A percentile compares a stretch with the other conserved stretches of the same genome.
These are phyloP conservation scores for Daldinia childiae DNA, from an alignment of 495 filamentous ascomycete genomes.

Conservation along the genomic window DNA sequence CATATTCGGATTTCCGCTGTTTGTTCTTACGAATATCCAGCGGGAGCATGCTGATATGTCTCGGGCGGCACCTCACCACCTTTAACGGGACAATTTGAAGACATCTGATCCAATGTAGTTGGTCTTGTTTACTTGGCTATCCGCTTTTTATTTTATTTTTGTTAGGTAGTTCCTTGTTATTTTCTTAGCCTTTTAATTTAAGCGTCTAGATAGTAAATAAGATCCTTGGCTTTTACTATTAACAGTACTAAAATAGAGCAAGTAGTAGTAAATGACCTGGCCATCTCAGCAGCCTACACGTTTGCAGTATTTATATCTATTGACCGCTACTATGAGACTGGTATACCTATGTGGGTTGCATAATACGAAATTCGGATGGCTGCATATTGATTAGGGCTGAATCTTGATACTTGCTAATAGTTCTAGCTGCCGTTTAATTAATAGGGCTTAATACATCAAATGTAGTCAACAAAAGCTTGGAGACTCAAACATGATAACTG, in stretches of 20 bases:
- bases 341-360: too few species aligned
- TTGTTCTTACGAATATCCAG: constrained; percentile 28
- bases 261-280: background rate
- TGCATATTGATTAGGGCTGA: too few species aligned
- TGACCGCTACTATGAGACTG: too few species aligned
- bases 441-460: too few species aligned
- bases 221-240: background rate
- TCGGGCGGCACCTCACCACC: constrained; percentile 66
- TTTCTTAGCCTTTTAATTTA: background rate
- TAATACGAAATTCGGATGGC: too few species aligned
- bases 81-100: constrained; percentile 64
- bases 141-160: constrained; percentile 17
- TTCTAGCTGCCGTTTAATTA: too few species aligned
- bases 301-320: too few species aligned
- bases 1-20: constrained; percentile 51
- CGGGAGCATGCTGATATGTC: constrained; percentile 66
- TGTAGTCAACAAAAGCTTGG: background rate
- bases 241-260: background rate
- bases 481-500: background rate
- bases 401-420: too few species aligned
- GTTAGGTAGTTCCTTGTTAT: background rate
- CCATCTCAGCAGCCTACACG: too few species aligned
- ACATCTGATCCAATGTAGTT: constrained; percentile 64
- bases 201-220: background rate
- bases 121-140: constrained; percentile 39